phyloP scores from a whole-genome alignment of 306 rosid genomes.

The Begonia fuchsioides region DNA sequence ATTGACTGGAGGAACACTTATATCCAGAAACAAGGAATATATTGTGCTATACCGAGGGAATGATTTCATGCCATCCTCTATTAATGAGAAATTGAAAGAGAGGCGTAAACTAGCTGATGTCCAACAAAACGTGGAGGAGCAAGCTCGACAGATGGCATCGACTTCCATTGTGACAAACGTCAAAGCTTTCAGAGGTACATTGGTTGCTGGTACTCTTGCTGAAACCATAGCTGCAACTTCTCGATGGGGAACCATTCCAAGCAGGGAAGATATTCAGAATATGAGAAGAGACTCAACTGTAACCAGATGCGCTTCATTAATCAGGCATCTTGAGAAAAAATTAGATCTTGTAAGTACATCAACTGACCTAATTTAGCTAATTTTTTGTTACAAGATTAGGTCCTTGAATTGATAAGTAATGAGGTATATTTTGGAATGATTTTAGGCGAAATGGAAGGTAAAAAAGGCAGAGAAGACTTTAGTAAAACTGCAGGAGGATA shows the following conservation, averaged over 20 bases:
- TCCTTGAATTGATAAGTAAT: too few relatives aligned
- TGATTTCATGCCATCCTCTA: constrained; percentile 68
- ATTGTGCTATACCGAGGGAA: constrained; percentile 80
- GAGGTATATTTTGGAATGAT: constrained; percentile 5
- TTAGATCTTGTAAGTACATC: constrained; percentile 45
- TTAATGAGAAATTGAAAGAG: constrained; percentile 45
- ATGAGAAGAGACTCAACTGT: constrained; percentile 58
- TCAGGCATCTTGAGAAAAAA: constrained; percentile 44
- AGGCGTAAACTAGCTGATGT: constrained; percentile 41
- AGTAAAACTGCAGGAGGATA: constrained; percentile 47
- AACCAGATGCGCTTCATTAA: constrained; percentile 33
- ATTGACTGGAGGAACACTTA: constrained; percentile 77
- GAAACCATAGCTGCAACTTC: constrained; percentile 79
- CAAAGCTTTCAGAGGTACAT: constrained; percentile 30
- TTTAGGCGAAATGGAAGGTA: constrained; percentile 60
- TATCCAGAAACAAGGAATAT: constrained; percentile 90
- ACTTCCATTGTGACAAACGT: constrained; percentile 18
- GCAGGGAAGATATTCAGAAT: constrained; percentile 37
- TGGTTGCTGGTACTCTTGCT: constrained; percentile 80
- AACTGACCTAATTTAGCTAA: too few relatives aligned
- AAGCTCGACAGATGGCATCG: constrained; percentile 40
- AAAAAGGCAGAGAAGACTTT: constrained; percentile 61
- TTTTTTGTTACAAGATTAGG: too few relatives aligned
- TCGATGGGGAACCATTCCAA: constrained; percentile 63
- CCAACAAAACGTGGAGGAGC: constrained; percentile 73